Evolutionary conservation across 2,329 filamentous ascomycete species (phyloP).

Genomic region (Penicillium vulpinum): DNA sequence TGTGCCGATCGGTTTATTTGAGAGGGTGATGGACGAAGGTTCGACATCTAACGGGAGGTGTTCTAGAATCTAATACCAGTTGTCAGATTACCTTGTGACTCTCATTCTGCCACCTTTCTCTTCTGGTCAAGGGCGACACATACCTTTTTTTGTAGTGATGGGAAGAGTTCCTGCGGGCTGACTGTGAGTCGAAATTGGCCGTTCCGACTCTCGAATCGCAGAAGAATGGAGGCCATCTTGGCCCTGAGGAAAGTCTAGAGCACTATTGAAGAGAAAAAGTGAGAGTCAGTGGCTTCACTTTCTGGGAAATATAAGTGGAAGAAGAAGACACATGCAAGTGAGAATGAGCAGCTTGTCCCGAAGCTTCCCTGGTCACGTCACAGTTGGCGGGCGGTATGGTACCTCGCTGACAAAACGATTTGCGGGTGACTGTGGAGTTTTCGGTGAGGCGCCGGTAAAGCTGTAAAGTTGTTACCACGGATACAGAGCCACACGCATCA

Average conservation of each 20-base stretch:
- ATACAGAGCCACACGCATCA: not conserved
- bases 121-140: not conserved
- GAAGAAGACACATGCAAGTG: not conserved
- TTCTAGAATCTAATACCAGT: constrained; percentile 51
- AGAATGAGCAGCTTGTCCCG: constrained; percentile 8
- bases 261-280: not conserved
- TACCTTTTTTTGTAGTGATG: constrained; percentile 53
- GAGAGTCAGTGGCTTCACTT: not conserved
- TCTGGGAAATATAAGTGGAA: not conserved
- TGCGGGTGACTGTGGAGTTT: not conserved
- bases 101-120: not conserved
- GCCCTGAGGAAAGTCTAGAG: not conserved
- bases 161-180: constrained; percentile 71
- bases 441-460: not conserved
- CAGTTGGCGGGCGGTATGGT: constrained; percentile 21
- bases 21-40: constrained; percentile 57
- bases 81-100: constrained; percentile 11
- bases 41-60: constrained; percentile 60
- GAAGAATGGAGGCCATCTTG: constrained; percentile 63
- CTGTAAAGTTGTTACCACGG: not conserved
- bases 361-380: constrained; percentile 26
- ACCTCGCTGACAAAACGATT: not conserved
- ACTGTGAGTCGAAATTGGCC: constrained; percentile 86
- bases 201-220: constrained; percentile 86
- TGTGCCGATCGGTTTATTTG: constrained; percentile 60